Base-by-base conservation (phyloP, 164 flowering plant species). In the Dillenia suffruticosa region DNA sequence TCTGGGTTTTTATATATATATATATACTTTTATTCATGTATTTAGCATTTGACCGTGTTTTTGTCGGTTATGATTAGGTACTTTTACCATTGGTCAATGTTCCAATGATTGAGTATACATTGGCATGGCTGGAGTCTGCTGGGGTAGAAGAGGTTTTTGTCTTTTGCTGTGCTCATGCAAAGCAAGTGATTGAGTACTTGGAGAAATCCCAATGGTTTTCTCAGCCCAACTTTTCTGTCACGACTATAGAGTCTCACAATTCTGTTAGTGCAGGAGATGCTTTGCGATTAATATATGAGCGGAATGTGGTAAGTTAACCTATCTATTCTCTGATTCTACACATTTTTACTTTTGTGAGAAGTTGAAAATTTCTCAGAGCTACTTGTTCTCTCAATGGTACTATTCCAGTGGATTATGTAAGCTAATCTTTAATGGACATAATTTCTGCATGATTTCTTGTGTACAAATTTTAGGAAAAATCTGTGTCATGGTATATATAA, bases 41-140 rank as follows among this genome's bases (percentile, higher is more conserved):
- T 32, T 26, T 32, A 32, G 40, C 40, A 32, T 5, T 32, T 32
- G 40, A 0, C 40, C 40, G 7, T 5, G 40, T 32, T 32, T 32
- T 32, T 4, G 40, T 32, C 0, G 40, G 40, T 32, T 5, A 32
- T 32, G 6, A 32, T 32, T 51, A 91, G 97, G 97, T 90, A 32
- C 70, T 94, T 13, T 67, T 94, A 65, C 99, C 99, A 9, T 66
- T 94, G 61, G 99, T 82, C 5, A 89, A 92, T 72, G 77, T 78
- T 1, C 99, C 96, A 0, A 94, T 94, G 99, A 91, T 94, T 40
- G 84, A 88, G 59, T 94, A 94, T 71, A 77, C 97, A 9, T 70
- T 94, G 54, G 86, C 96, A 0, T 94, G 99, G 99, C 89, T 94
- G 46, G 99, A 94, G 65, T 89, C 97, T 13, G 93, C 95, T 44